Evolutionary conservation across 148 eudicot species (phyloP), one percentile per base, ranked within the genome.

Genomic region (Camellia japonica): DNA sequence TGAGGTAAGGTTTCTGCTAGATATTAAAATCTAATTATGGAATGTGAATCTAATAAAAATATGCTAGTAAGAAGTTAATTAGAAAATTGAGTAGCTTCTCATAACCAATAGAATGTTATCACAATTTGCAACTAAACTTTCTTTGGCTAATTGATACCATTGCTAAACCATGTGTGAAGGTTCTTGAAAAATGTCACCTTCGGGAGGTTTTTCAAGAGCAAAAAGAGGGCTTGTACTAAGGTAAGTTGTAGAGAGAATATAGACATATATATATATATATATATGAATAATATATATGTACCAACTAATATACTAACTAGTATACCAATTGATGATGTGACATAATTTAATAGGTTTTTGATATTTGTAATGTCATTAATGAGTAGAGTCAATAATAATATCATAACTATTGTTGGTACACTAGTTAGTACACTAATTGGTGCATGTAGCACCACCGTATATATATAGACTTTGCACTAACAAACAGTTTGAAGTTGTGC

Each of bases 151-250:
- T 41, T 19, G 46, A 71, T 47, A 73, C 68, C 52, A 41, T n/a
- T 38, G 4, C 23, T 20, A 7, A 43, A 68, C 47, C 14, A 41
- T 18, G 77, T 79, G 68, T 69, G 30, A 41, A 89, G 92, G 90
- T 88, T 30, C 87, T 90, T 5, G 79, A 78, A 58, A 90, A 86
- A 74, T 88, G 93, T 64, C 91, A 90, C 72, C 88, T 90, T 52
- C 61, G 52, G 61, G 90, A 85, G 16, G 85, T 77, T 7, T 86
- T 88, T 69, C 68, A 82, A 73, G 83, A 80, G 75, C 88, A 88
- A 82, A 83, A 81, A 59, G 81, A 64, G 11, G 90, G 91, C 7
- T 71, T 88, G 68, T 76, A 87, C 51, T 80, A 65, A 71, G 87
- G 92, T 86, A 84, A 69, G 64, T 10, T 43, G 7, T 2, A 42